Evolutionary conservation across 2,329 filamentous ascomycete genomes (phyloP).

Genomic region (Dactylellina sp.): DNA sequence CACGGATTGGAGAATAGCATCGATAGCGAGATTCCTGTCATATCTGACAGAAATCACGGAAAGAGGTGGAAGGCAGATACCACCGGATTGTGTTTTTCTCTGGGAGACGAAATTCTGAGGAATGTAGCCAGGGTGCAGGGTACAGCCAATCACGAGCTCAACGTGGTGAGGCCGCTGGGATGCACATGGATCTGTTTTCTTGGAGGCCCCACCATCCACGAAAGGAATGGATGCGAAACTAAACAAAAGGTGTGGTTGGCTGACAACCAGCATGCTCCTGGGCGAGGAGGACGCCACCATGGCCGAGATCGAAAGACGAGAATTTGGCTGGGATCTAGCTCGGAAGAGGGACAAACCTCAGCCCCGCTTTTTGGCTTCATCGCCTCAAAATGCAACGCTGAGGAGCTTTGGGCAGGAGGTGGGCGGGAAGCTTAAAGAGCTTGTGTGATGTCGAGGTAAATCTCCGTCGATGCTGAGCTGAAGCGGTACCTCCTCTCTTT

Average conservation of each 20-base stretch:
- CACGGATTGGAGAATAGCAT: slow-evolving; percentile 32
- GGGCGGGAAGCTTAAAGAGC: slow-evolving; percentile 23
- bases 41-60: slow-evolving; percentile 33
- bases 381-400: slow-evolving; percentile 43
- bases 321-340: slow-evolving; percentile 39
- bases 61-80: slow-evolving; percentile 21
- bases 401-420: slow-evolving; percentile 48
- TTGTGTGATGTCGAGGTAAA: slow-evolving; percentile 46
- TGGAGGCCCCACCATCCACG: slow-evolving; percentile 52
- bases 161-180: slow-evolving; percentile 52
- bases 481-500: slow-evolving; percentile 31
- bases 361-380: slow-evolving; percentile 53
- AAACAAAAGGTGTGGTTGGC: slow-evolving; percentile 52
- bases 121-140: slow-evolving; percentile 49
- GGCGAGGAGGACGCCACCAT: slow-evolving; percentile 50
- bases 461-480: slow-evolving; percentile 12
- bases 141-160: slow-evolving; percentile 57
- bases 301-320: slow-evolving; percentile 52
- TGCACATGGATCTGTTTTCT: slow-evolving; percentile 51
- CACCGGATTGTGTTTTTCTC: not conserved
- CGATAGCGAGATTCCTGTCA: slow-evolving; percentile 38
- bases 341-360: slow-evolving; percentile 33
- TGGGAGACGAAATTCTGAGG: slow-evolving; percentile 37
- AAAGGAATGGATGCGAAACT: slow-evolving; percentile 50
- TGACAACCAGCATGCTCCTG: slow-evolving; percentile 47